Evolutionary conservation across 257 asterid species (phyloP).

Genomic region (Fraxinus pennsylvanica): DNA sequence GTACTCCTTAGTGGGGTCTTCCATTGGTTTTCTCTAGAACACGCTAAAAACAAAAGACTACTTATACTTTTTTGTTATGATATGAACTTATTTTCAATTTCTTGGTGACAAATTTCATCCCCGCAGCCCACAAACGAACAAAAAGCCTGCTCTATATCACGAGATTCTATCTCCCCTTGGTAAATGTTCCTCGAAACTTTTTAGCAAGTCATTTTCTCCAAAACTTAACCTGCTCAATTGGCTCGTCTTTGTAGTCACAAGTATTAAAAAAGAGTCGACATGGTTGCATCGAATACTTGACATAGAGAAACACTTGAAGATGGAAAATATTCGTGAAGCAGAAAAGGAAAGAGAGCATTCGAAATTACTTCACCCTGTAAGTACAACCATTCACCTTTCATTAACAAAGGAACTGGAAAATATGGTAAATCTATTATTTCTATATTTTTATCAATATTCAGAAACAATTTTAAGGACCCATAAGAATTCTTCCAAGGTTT

Average conservation of each 20-base stretch:
- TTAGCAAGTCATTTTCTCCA: too few relatives aligned
- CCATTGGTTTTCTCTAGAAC: neutral
- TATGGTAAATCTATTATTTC: constrained; percentile 14
- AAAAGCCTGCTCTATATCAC: too few relatives aligned
- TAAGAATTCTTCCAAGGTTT: constrained; percentile 42
- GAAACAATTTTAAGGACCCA: constrained; percentile 40
- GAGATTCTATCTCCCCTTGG: too few relatives aligned
- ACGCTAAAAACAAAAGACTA: neutral
- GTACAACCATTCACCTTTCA: constrained; percentile 1
- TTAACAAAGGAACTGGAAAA: constrained; percentile 22
- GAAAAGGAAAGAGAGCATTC: neutral
- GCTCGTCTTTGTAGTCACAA: too few relatives aligned
- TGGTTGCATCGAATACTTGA: neutral
- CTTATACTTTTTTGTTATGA: neutral
- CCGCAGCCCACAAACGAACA: neutral
- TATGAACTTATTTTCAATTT: neutral
- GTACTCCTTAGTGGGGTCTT: neutral
- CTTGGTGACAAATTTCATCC: neutral
- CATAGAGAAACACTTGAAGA: neutral
- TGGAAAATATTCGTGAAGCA: neutral
- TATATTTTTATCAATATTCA: neutral
- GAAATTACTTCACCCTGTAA: constrained; percentile 12
- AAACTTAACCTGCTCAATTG: too few relatives aligned
- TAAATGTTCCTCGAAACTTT: too few relatives aligned
- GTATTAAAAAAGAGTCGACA: too few relatives aligned